Evolutionary conservation across 129 eudicot species (phyloP), one percentile per base, ranked within the genome.

Genomic region (Helianthus tuberosus): DNA sequence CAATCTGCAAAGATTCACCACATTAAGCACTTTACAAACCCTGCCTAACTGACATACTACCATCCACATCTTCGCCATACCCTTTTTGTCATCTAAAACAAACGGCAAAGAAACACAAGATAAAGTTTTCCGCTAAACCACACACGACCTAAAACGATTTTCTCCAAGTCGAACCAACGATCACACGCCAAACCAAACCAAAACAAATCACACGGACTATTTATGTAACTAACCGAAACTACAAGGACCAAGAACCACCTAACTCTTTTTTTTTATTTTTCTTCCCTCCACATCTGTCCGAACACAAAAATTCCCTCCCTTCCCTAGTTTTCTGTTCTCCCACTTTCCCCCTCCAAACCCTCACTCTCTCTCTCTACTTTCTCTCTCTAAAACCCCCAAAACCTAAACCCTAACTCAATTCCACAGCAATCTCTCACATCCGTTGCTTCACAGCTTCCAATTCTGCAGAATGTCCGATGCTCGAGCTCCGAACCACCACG

Each of bases 281-380:
- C 78, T 93, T 93, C 98, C 98, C 98, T 93, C 98, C 98, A 93
- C 90, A 85, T 84, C 90, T 84, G 84, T 86, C 90, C 96, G 87
- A 93, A 93, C 90, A 59, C 76, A 93, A 89, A 84, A 80, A 85
- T 87, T 90, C 97, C 96, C 93, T 90, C 67, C 89, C 89, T 86
- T 86, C 90, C 88, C 96, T 80, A 91, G 85, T 82, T 86, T 83
- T 83, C 86, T 80, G 10, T 17, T 17, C 36, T 13, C 36, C 44
- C 17, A 43, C 84, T 50, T 80, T 60, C 66, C 44, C 82, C 72
- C 82, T 71, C 80, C 68, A 39, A 71, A 79, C 83, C 84, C 84
- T 78, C 47, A 66, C 69, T 68, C 61, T 64, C 89, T 79, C 84
- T 78, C 84, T 79, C 87, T 76, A 66, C 51, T 48, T 49, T 58